These are phyloP conservation scores for Russula dissimulans DNA, from an alignment of 768 basidiomycete species.

Conservation along the genomic window DNA sequence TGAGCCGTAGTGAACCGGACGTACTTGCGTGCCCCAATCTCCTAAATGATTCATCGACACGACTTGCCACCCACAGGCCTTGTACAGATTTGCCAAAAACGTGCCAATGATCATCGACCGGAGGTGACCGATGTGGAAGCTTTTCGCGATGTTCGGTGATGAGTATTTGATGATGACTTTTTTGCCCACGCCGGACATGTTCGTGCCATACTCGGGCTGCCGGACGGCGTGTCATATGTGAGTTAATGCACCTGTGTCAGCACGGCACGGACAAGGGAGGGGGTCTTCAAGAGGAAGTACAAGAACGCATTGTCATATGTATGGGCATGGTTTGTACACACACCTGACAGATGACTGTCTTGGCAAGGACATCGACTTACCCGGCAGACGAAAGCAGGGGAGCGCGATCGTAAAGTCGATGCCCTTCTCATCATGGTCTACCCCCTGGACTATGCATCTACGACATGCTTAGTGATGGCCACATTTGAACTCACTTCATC, in stretches of 20 bases:
- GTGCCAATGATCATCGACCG: slow-evolving; percentile 99
- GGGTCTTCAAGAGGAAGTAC: slow-evolving; percentile 63
- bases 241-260: slow-evolving; percentile 70
- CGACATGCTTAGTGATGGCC: too few species aligned
- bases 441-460: too few species aligned
- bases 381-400: slow-evolving; percentile 82
- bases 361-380: slow-evolving; percentile 68
- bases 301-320: slow-evolving; percentile 82
- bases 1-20: too few species aligned
- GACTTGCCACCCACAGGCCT: slow-evolving; percentile 91
- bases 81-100: slow-evolving; percentile 85
- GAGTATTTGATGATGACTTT: slow-evolving; percentile 86
- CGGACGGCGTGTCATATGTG: slow-evolving; percentile 52
- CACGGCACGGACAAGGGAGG: slow-evolving; percentile 53
- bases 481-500: too few species aligned
- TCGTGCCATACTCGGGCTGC: slow-evolving; percentile 72
- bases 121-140: slow-evolving; percentile 95
- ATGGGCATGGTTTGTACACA: slow-evolving; percentile 37
- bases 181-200: slow-evolving; percentile 69
- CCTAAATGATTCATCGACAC: slow-evolving; percentile 88
- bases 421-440: too few species aligned
- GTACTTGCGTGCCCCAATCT: slow-evolving; percentile 96
- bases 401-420: slow-evolving; percentile 87
- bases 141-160: slow-evolving; percentile 95
- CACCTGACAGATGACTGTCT: slow-evolving; percentile 65